A percentile compares a stretch with the other conserved stretches of the same genome.
Evolutionary conservation across 192 early-diverging fungal species (phyloP).

Genomic region (Umbelopsis vinacea): DNA sequence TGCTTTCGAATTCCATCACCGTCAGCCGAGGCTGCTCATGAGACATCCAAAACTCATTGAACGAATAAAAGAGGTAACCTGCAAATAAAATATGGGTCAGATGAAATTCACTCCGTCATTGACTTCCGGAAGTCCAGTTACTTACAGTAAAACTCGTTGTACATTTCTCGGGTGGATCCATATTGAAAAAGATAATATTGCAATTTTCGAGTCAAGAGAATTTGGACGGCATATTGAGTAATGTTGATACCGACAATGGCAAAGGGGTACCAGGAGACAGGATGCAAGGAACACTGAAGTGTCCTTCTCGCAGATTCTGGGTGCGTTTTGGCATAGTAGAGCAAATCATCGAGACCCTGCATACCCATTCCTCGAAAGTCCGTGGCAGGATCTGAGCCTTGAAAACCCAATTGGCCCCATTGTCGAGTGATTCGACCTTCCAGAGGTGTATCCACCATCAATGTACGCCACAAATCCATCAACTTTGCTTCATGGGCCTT

Average conservation of each 20-base stretch:
- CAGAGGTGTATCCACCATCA: constrained; percentile 60
- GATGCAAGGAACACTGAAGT: constrained; percentile 64
- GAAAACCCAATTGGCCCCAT: constrained; percentile 82
- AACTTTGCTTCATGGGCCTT: constrained; percentile 64
- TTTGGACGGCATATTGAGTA: constrained; percentile 64
- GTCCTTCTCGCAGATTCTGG: constrained; percentile 54
- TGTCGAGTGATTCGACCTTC: constrained; percentile 56
- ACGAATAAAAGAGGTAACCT: constrained; percentile 72
- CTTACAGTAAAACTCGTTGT: constrained; percentile 81
- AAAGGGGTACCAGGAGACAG: constrained; percentile 77
- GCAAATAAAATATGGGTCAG: background rate
- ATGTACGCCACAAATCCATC: constrained; percentile 64
- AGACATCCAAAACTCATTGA: constrained; percentile 66
- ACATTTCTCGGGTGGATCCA: constrained; percentile 57
- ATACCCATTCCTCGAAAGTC: constrained; percentile 91
- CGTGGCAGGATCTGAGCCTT: constrained; percentile 81
- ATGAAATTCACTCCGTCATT: no score
- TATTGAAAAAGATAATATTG: constrained; percentile 67
- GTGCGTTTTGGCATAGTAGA: constrained; percentile 67
- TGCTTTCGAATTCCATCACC: constrained; percentile 73
- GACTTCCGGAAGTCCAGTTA: no score
- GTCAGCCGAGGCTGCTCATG: constrained; percentile 55
- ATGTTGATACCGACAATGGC: constrained; percentile 85
- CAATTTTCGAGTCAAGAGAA: constrained; percentile 63
- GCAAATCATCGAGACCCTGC: constrained; percentile 72